These are phyloP conservation scores for Tolypocladium ophioglossoides DNA, from an alignment of 2,329 filamentous ascomycete genomes.

Conservation along the genomic window DNA sequence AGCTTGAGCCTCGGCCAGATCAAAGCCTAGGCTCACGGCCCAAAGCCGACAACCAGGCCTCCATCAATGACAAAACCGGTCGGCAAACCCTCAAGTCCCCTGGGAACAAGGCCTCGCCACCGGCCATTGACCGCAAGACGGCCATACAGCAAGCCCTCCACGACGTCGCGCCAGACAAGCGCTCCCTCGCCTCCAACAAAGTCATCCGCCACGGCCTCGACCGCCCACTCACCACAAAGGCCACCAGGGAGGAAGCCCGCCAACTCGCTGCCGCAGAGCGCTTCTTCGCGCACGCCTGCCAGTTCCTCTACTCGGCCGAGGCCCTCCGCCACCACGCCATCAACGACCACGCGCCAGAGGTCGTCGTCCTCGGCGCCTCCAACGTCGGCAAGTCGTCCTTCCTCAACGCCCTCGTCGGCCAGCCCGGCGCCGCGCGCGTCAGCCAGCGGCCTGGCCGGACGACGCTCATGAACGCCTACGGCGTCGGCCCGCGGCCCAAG, in stretches of 20 bases:
- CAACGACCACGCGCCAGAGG: constrained; percentile 44
- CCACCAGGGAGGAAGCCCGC: constrained; percentile 11
- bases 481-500: constrained; percentile 33
- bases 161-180: constrained; percentile 2
- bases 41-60: not conserved
- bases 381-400: constrained; percentile 87
- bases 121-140: not conserved
- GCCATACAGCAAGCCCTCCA: not conserved
- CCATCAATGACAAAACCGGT: not conserved
- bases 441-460: constrained; percentile 42
- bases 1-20: not conserved
- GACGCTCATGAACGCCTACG: constrained; percentile 44
- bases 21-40: not conserved
- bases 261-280: constrained; percentile 15
- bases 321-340: constrained; percentile 35
- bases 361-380: constrained; percentile 75
- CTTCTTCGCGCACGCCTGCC: constrained; percentile 20
- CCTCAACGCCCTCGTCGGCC: constrained; percentile 66
- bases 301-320: constrained; percentile 40
- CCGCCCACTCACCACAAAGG: constrained; percentile 4
- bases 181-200: constrained; percentile 7
- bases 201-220: constrained; percentile 6
- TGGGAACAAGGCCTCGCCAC: not conserved
- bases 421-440: constrained; percentile 32
- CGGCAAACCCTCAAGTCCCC: not conserved